Conservation (phyloP, 2,329 filamentous ascomycete species). For the Mycosphaerella sp. region DNA sequence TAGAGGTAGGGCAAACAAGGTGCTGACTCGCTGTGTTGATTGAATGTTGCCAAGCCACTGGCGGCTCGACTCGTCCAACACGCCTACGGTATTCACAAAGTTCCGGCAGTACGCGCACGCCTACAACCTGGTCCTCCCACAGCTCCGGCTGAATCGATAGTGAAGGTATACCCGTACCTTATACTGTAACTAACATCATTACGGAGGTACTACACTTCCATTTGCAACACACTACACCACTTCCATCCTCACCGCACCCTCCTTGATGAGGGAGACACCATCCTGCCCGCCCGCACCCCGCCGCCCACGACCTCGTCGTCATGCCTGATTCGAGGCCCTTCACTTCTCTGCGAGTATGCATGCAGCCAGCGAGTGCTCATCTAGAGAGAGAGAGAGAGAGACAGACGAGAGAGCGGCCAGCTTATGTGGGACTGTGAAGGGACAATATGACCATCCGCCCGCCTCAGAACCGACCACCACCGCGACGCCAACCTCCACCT, state of each 20-base stretch:
- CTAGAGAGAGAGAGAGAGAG: neutral
- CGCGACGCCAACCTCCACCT: neutral
- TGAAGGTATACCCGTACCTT: too few relatives aligned
- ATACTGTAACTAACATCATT: too few relatives aligned
- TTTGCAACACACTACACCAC: neutral
- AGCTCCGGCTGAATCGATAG: too few relatives aligned
- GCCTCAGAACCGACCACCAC: constrained; percentile 29
- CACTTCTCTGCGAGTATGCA: constrained; percentile 20
- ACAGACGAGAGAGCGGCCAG: constrained; percentile 9
- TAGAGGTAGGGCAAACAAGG: neutral
- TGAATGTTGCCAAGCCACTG: too few relatives aligned
- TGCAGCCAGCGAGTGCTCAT: neutral
- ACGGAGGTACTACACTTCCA: neutral
- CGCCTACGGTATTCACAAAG: too few relatives aligned
- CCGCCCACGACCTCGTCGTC: constrained; percentile 2
- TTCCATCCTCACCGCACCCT: neutral
- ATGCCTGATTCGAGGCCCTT: constrained; percentile 23
- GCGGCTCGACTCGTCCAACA: too few relatives aligned
- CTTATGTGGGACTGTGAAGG: constrained; percentile 23
- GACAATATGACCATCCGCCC: constrained; percentile 42
- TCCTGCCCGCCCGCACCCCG: neutral
- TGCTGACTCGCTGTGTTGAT: too few relatives aligned
- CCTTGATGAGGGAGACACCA: neutral
- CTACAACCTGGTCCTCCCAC: too few relatives aligned
- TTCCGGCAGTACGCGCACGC: too few relatives aligned